phyloP scores from a whole-genome alignment of 495 filamentous ascomycete species.

The Darksidea phi region DNA sequence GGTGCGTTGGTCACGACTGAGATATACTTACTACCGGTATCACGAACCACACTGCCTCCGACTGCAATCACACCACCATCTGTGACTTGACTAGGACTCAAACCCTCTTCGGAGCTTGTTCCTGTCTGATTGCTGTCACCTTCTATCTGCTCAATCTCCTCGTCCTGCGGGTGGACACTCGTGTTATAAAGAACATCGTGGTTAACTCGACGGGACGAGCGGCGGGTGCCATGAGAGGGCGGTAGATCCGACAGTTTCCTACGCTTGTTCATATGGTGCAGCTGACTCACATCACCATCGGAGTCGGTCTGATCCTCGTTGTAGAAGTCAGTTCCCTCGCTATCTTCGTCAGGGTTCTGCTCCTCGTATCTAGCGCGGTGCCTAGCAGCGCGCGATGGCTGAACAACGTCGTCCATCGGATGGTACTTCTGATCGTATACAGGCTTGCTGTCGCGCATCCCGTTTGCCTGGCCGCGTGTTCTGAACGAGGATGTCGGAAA shows the following conservation, averaged over 20 bases:
- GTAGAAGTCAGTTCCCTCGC: background rate
- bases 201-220: constrained; percentile 21
- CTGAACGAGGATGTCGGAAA: constrained; percentile 6
- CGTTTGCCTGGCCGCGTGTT: constrained; percentile 11
- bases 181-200: constrained; percentile 9
- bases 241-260: background rate
- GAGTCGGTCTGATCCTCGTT: background rate
- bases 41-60: too few relatives aligned
- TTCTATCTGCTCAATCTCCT: constrained; percentile 2
- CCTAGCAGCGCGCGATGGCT: constrained; percentile 33
- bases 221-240: constrained; percentile 1
- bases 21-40: too few relatives aligned
- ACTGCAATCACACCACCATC: too few relatives aligned
- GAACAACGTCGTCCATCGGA: constrained; percentile 40
- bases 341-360: background rate
- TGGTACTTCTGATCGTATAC: constrained; percentile 42
- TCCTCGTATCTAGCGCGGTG: constrained; percentile 13
- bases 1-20: too few relatives aligned
- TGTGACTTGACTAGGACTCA: too few relatives aligned
- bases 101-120: too few relatives aligned
- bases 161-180: constrained; percentile 28
- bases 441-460: constrained; percentile 1
- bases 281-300: background rate
- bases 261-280: background rate
- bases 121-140: too few relatives aligned